Evolutionary conservation across 1,139 yeast genomes (phyloP), one percentile per base, ranked within the genome.

Genomic region (Diutina ranongensis): DNA sequence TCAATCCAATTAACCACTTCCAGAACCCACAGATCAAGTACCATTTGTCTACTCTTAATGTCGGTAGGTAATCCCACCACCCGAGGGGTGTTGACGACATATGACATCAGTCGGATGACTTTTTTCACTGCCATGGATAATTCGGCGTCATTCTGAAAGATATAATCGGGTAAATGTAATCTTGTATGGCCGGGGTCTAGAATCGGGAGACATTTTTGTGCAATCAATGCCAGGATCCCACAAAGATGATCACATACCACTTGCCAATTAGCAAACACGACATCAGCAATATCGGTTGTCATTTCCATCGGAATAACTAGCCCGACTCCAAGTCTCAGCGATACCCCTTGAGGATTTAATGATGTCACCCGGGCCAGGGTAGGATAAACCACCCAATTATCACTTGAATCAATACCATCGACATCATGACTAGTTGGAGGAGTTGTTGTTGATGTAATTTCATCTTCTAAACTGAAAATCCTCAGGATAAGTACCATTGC

Each of bases 1-100:
- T 77, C 82, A 25, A 78, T 58, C 84, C 84, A 78, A 50, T 75
- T 76, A 47, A 75, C 63, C 2, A 76, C 67, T 52, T 77, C 82
- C 47, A 70, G 63, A 12, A 76, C 74, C 83, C 83, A 78, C 31
- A 20, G 42, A 15, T 25, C 15, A n/a, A 38, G 42, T 2, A 38
- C 32, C 12, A 21, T n/a, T 18, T 22, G 21, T 8, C 42, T 18
- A 3, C 13, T 10, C 12, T 12, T 4, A n/a, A 10, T n/a, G 10
- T 38, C 42, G 9, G 8, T 12, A 1, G 42, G 42, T 4, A 38
- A 19, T 10, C 32, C 32, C 32, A 72, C 65, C 35, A 76, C 56
- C 47, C 75, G 64, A 3, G 80, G 80, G 2, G 72, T 61, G 51
- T 73, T 72, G 15, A 65, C 58, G 47, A 67, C 60, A 46, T 65